A percentile compares a stretch with the other conserved stretches of the same genome.
phyloP scores from a whole-genome alignment of 202 grass and related monocot genomes.

The Eragrostis tef region DNA sequence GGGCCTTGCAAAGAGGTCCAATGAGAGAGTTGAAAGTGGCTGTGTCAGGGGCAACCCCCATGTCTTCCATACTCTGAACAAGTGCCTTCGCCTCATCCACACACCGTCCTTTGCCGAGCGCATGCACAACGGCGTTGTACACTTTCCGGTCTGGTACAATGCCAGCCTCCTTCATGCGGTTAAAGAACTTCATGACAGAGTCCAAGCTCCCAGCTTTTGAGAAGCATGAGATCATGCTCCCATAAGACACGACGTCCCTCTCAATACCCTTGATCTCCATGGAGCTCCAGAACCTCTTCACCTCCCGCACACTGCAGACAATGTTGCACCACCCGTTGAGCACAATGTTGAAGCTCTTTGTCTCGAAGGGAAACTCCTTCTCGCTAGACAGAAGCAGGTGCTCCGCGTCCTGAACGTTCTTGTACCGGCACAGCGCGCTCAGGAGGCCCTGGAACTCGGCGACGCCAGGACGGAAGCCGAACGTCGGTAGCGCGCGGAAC shows the following conservation, averaged over 20 bases:
- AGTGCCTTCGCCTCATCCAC: constrained; percentile 66
- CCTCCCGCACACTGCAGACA: constrained; percentile 59
- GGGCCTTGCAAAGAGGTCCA: constrained; percentile 72
- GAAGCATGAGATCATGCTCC: constrained; percentile 87
- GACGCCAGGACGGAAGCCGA: constrained; percentile 52
- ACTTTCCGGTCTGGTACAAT: constrained; percentile 65
- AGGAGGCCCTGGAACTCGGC: constrained; percentile 72
- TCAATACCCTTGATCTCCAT: constrained; percentile 64
- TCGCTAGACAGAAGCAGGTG: constrained; percentile 72
- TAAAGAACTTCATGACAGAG: constrained; percentile 77
- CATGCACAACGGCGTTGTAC: constrained; percentile 72
- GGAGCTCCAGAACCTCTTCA: constrained; percentile 72
- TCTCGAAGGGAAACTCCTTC: constrained; percentile 64
- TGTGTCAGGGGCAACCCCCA: constrained; percentile 55
- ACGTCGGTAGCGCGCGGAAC: constrained; percentile 60
- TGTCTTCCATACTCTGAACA: constrained; percentile 67
- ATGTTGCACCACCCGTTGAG: constrained; percentile 83
- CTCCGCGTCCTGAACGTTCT: constrained; percentile 75
- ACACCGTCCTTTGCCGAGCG: constrained; percentile 69
- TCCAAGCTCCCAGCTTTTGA: constrained; percentile 73
- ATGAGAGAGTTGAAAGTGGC: constrained; percentile 80
- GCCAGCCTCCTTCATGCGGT: constrained; percentile 68
- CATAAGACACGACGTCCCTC: constrained; percentile 69
- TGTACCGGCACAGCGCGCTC: constrained; percentile 67
- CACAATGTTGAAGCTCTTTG: constrained; percentile 89